Conservation (phyloP, 2,329 filamentous ascomycete genomes). For the Claviceps africana region DNA sequence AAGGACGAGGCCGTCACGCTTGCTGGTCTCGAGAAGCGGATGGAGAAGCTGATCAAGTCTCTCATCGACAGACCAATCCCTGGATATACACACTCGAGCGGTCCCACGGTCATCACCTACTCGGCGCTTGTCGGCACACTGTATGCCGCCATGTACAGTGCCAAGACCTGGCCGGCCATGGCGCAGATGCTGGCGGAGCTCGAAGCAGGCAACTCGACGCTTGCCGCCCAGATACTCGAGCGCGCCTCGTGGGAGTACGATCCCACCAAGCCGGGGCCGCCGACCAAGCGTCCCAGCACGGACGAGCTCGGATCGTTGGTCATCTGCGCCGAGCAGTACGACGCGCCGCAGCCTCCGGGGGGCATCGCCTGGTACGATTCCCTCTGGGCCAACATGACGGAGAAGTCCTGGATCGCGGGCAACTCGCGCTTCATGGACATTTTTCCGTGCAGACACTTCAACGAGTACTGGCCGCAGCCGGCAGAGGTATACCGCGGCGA, state of each 20-base stretch:
- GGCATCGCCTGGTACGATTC: slow-evolving; percentile 30
- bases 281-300: slow-evolving; percentile 16
- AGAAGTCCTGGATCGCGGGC: slow-evolving; percentile 30
- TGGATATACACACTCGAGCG: slow-evolving; percentile 23
- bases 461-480: slow-evolving; percentile 28
- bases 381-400: slow-evolving; percentile 34
- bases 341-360: slow-evolving; percentile 23
- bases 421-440: slow-evolving; percentile 31
- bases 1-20: slow-evolving; percentile 19
- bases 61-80: slow-evolving; percentile 24
- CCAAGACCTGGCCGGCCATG: slow-evolving; percentile 26
- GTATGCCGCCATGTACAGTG: slow-evolving; percentile 29
- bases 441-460: slow-evolving; percentile 32
- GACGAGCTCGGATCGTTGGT: slow-evolving; percentile 28
- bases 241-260: slow-evolving; percentile 26
- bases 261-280: slow-evolving; percentile 19
- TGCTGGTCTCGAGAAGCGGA: slow-evolving; percentile 22
- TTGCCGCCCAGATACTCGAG: slow-evolving; percentile 26
- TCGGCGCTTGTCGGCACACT: slow-evolving; percentile 25
- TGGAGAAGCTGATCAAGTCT: slow-evolving; percentile 23
- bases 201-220: slow-evolving; percentile 30
- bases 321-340: slow-evolving; percentile 32
- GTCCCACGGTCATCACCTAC: slow-evolving; percentile 32
- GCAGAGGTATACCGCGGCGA: slow-evolving; percentile 34
- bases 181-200: slow-evolving; percentile 29